These are phyloP conservation scores for Penicillium sp. DNA, from an alignment of 2,329 filamentous ascomycete genomes.

Conservation along the genomic window DNA sequence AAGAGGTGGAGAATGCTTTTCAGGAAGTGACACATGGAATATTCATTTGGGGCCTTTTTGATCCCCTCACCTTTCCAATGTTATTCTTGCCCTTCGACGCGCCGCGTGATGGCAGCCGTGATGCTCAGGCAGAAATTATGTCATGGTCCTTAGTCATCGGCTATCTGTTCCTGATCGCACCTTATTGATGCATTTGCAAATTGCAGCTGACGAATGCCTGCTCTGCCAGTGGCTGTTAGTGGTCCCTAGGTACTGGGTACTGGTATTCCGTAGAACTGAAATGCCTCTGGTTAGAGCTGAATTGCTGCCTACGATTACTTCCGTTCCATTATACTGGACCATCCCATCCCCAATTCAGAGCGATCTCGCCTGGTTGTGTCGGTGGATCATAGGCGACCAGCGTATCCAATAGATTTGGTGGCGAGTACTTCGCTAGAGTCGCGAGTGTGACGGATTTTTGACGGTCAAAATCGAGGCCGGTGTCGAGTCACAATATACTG, in stretches of 20 bases:
- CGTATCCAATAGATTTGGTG: background rate
- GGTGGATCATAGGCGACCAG: constrained; percentile 1
- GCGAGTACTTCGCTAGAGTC: background rate
- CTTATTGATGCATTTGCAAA: no score
- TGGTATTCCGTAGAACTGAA: no score
- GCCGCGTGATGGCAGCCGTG: background rate
- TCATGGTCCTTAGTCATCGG: background rate
- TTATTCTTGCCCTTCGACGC: background rate
- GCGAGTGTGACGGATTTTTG: background rate
- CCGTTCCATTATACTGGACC: no score
- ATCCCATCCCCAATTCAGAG: no score
- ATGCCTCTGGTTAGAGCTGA: no score
- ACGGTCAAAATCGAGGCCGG: background rate
- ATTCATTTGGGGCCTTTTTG: background rate
- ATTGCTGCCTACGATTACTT: background rate
- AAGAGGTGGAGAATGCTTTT: background rate
- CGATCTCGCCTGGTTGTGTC: background rate
- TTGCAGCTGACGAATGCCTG: background rate
- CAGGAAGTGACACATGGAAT: background rate
- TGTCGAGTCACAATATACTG: background rate
- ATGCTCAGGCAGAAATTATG: background rate
- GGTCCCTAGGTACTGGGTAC: background rate
- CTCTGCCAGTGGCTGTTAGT: background rate
- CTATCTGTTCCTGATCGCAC: background rate
- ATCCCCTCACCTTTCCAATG: background rate